Conservation (phyloP, 176 grass and related monocot genomes). For the Melocanna baccifera region DNA sequence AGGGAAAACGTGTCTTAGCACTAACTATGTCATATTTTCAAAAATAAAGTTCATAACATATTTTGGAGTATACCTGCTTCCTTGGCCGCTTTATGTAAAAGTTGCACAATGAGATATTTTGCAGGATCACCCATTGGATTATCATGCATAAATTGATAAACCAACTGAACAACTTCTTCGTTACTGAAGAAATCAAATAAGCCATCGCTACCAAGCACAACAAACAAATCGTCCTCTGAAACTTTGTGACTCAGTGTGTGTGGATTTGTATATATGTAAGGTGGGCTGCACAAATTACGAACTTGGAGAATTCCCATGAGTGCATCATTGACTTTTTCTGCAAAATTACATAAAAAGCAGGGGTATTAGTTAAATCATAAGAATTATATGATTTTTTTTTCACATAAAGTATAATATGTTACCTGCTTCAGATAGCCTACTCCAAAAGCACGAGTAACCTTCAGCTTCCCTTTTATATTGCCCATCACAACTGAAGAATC, state of each 20-base stretch:
- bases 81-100: conserved; percentile 79
- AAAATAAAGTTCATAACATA: conserved; percentile 3
- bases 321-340: conserved; percentile 82
- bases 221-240: conserved; percentile 73
- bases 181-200: conserved; percentile 96
- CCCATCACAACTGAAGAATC: conserved; percentile 67
- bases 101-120: conserved; percentile 84
- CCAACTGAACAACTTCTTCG: conserved; percentile 77
- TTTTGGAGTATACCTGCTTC: conserved; percentile 72
- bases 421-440: conserved; percentile 96
- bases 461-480: conserved; percentile 88
- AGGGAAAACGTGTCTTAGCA: background rate
- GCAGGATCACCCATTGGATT: conserved; percentile 81
- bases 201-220: conserved; percentile 92
- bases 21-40: background rate
- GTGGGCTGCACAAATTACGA: conserved; percentile 62
- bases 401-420: conserved; percentile 9
- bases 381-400: background rate
- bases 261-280: conserved; percentile 80
- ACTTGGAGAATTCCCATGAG: conserved; percentile 97
- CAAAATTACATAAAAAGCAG: conserved; percentile 19
- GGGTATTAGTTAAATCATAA: conserved; percentile 14
- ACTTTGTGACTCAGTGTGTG: conserved; percentile 79
- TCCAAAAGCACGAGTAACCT: conserved; percentile 95
- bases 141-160: conserved; percentile 78